phyloP scores from a whole-genome alignment of 257 asterid genomes.

The Fraxinus quadrangulata region DNA sequence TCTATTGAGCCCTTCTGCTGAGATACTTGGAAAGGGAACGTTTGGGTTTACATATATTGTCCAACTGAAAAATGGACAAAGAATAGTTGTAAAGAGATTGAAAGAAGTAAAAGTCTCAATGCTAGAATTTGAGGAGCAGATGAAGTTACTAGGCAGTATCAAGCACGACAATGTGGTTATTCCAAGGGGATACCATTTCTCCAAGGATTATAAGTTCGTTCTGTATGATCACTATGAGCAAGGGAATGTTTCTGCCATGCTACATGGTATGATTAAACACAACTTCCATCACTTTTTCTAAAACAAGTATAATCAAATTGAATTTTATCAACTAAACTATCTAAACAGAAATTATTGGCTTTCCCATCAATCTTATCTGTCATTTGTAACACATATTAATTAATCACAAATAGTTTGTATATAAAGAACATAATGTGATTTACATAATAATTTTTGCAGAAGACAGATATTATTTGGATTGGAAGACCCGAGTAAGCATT shows the following conservation, averaged over 20 bases:
- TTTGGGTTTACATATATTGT: not conserved
- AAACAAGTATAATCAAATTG: too few species aligned
- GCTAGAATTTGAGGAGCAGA: conserved; percentile 8
- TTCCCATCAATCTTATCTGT: too few species aligned
- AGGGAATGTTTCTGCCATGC: not conserved
- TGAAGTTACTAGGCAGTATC: conserved; percentile 11
- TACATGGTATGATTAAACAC: conserved; percentile 11
- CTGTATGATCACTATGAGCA: conserved; percentile 1
- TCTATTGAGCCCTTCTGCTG: not conserved
- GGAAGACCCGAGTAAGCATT: conserved; percentile 55
- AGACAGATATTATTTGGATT: conserved; percentile 51
- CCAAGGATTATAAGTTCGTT: not conserved
- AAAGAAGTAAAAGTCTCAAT: not conserved
- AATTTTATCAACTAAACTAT: too few species aligned
- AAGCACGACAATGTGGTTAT: conserved; percentile 20
- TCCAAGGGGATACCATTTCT: conserved; percentile 1
- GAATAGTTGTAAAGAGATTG: conserved; percentile 5
- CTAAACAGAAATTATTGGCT: too few species aligned
- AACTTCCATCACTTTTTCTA: conserved; percentile 15
- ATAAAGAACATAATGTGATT: too few species aligned
- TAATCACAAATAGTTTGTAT: too few species aligned
- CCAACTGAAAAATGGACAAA: not conserved
- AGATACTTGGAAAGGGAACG: not conserved
- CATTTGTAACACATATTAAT: too few species aligned
- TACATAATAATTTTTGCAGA: conserved; percentile 32